Base-by-base conservation (phyloP, 164 flowering plant species). In the Vitis riparia region DNA sequence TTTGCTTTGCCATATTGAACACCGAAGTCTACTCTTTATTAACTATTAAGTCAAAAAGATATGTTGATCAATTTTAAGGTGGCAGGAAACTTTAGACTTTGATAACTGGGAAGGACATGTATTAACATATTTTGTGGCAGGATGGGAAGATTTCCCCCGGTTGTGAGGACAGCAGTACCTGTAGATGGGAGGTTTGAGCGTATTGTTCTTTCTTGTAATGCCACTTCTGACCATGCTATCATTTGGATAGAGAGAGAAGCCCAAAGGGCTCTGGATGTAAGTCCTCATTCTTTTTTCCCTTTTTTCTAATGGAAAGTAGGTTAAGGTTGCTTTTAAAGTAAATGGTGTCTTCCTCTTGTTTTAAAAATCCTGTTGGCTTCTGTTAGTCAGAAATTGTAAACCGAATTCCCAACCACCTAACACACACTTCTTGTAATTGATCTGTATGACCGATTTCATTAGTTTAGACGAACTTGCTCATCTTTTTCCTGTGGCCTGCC, bases 101-200 rank as follows among this genome's bases (percentile, higher is more conserved):
- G 37, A 27, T 23, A 10, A 19, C 13, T 27, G 44, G 62, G 51
- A 57, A 58, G 63, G 65, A 59, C n/a, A 62, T 47, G 69, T 27
- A 13, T 8, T 5, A 30, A 29, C 5, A 10, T 49, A 2, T 63
- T 58, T 62, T 30, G n/a, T 59, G 76, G 73, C 85, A 96, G 99
- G 68, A 63, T 77, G 44, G 88, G 86, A 51, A 77, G 88, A 56
- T 75, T 68, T 67, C 84, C 83, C 8, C 86, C 88, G 5, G 84
- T 78, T 65, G 86, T 82, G 61, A 82, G 78, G 75, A 82, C 86
- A 13, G 86, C 83, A 19, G 86, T 82, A 44, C 86, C 86, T 13
- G 88, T 85, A 17, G 86, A 82, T 64, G 88, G 88, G 47, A 77
- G 86, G 71, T 82, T 82, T 49, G 88, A 82, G 73, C 86, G 79